Base-by-base conservation (phyloP, 1,284 basidiomycete genomes). In the Inonotus hispidus region DNA sequence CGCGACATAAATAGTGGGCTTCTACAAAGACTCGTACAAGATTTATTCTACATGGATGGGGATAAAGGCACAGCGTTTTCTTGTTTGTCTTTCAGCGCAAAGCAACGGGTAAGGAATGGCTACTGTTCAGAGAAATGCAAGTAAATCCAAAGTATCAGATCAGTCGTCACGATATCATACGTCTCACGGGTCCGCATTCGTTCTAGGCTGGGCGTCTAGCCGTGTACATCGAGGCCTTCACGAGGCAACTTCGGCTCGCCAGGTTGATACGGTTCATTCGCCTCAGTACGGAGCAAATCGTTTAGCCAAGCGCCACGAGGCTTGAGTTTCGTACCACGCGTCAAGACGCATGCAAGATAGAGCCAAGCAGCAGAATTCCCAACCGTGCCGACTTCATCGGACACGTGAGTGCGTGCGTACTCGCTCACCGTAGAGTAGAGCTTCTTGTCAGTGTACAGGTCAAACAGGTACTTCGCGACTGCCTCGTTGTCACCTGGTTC, bases 301-400 rank as follows among this genome's bases (percentile, higher is more conserved):
- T 91, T 92, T 70, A 92, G 71, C 90, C 90, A 92, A 57, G 84
- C 84, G 43, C 90, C 90, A 29, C 87, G 82, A 21, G 90, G 89
- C 74, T 84, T 77, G 63, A 92, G 75, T 77, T 87, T 89, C 71
- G 83, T 77, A 4, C 87, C 87, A 64, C 88, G 85, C 60, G 70
- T 75, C 72, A 85, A 88, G 83, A 89, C 88, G 56, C 88, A 87
- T 16, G 88, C 90, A 55, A 92, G 79, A 73, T 91, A 92, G 73
- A 92, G 71, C 90, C 89, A 92, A 39, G 86, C 83, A 52, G 87
- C 85, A 29, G 88, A 82, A 69, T 91, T 92, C 25, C 89, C 89
- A 53, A 91, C 86, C 1, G 90, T 92, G 65, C 84, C 76, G 47
- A 92, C 89, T 72, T 92, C 90, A 70, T 92, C 89, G 50, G 84